Conservation (phyloP, 2,329 filamentous ascomycete species). For the Phaeosphaeria sp. region DNA sequence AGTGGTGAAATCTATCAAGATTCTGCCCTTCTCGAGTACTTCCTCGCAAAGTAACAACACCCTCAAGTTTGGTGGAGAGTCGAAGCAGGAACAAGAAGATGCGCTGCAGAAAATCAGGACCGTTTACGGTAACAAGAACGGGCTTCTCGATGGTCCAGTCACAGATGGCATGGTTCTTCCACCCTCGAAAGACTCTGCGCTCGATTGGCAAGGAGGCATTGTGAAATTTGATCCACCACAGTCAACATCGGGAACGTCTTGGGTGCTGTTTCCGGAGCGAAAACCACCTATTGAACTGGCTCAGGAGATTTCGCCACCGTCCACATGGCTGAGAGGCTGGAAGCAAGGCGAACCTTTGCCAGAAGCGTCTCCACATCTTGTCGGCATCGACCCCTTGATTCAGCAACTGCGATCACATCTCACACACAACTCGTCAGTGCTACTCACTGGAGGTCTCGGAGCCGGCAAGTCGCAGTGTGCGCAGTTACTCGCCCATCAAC, state of each 20-base stretch:
- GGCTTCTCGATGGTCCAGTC: slow-evolving; percentile 80
- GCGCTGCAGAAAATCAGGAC: slow-evolving; percentile 73
- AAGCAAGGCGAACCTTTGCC: slow-evolving; percentile 65
- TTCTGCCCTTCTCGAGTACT: slow-evolving; percentile 77
- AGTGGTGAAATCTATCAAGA: slow-evolving; percentile 71
- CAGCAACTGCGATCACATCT: slow-evolving; percentile 77
- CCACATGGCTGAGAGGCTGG: slow-evolving; percentile 56
- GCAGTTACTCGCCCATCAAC: slow-evolving; percentile 74
- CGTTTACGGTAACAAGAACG: slow-evolving; percentile 70
- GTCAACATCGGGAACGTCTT: slow-evolving; percentile 52
- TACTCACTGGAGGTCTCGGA: slow-evolving; percentile 87
- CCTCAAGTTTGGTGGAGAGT: slow-evolving; percentile 86
- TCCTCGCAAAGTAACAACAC: slow-evolving; percentile 66
- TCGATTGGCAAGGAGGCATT: slow-evolving; percentile 81
- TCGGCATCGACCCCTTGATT: slow-evolving; percentile 83
- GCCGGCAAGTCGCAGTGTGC: slow-evolving; percentile 87
- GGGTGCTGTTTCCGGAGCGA: slow-evolving; percentile 80
- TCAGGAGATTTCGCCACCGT: slow-evolving; percentile 71
- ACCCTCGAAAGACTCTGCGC: slow-evolving; percentile 61
- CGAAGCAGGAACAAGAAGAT: slow-evolving; percentile 82
- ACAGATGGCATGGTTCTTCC: slow-evolving; percentile 87
- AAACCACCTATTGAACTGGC: slow-evolving; percentile 79
- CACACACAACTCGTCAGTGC: slow-evolving; percentile 83
- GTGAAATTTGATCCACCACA: slow-evolving; percentile 74
- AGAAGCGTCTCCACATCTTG: slow-evolving; percentile 65